A percentile compares a stretch with the other conserved stretches of the same genome.
Evolutionary conservation across 306 rosid genomes (phyloP).

Genomic region (Inga oerstediana): DNA sequence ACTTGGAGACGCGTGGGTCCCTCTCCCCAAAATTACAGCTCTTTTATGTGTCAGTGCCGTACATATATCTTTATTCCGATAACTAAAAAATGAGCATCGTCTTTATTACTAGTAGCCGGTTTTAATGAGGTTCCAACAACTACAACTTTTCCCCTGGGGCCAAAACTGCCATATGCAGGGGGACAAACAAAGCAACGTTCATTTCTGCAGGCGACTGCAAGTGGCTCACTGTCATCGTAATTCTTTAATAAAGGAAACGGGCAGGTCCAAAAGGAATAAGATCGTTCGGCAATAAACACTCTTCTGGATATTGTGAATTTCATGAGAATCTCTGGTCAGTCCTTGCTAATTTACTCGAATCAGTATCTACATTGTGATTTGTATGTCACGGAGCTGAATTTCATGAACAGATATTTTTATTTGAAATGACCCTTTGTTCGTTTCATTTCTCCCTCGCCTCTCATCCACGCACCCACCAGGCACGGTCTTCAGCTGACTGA

Average conservation of each 20-base stretch:
- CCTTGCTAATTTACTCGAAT: constrained; percentile 14
- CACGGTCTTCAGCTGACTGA: constrained; percentile 40
- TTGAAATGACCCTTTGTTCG: neutral
- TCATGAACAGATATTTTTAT: neutral
- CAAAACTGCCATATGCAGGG: constrained; percentile 23
- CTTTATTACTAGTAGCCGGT: neutral
- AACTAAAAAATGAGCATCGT: neutral
- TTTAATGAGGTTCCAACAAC: neutral
- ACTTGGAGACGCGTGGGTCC: neutral
- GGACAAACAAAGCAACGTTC: constrained; percentile 61
- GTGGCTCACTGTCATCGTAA: constrained; percentile 14
- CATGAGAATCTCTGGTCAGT: constrained; percentile 45
- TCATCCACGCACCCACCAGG: constrained; percentile 13
- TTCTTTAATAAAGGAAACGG: neutral
- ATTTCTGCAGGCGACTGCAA: constrained; percentile 41
- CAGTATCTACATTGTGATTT: constrained; percentile 19
- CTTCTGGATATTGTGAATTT: constrained; percentile 29
- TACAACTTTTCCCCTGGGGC: neutral
- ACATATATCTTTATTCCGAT: neutral
- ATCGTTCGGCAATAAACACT: neutral
- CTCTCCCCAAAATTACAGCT: neutral
- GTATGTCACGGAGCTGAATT: constrained; percentile 18
- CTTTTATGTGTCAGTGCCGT: neutral
- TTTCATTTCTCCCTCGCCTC: neutral
- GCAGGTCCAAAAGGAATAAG: neutral